These are phyloP conservation scores for Rhizopogon salebrosus DNA, from an alignment of 768 basidiomycete species.

Conservation along the genomic window DNA sequence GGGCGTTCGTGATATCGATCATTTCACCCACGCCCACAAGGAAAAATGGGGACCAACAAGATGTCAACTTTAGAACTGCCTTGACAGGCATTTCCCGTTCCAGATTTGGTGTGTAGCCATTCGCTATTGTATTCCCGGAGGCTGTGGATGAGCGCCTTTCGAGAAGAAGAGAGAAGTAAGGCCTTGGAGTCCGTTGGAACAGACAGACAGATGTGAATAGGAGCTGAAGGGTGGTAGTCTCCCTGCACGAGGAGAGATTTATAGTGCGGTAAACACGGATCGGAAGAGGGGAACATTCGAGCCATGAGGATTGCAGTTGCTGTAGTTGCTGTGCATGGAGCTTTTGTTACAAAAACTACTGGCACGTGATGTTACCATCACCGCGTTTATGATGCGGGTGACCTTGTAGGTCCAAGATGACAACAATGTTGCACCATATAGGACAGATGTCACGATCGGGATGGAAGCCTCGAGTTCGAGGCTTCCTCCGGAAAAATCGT, in stretches of 20 bases:
- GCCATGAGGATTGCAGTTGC: constrained; percentile 1
- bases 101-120: constrained; percentile 31
- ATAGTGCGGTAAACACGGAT: constrained; percentile 46
- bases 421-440: too few species aligned
- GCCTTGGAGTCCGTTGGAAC: constrained; percentile 27
- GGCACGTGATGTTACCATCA: constrained; percentile 14
- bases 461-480: background rate
- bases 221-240: constrained; percentile 59
- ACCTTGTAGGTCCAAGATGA: background rate
- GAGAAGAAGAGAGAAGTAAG: constrained; percentile 52
- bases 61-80: constrained; percentile 43
- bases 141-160: constrained; percentile 33
- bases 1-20: constrained; percentile 6
- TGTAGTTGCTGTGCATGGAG: background rate
- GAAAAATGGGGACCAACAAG: constrained; percentile 42
- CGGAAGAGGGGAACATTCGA: constrained; percentile 38
- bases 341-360: background rate
- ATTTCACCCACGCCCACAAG: background rate
- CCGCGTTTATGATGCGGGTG: background rate
- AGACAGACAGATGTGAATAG: constrained; percentile 62
- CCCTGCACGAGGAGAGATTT: constrained; percentile 59
- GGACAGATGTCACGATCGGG: background rate
- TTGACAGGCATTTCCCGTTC: constrained; percentile 30
- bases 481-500: background rate
- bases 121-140: constrained; percentile 49